A percentile compares a stretch with the other conserved stretches of the same genome.
Evolutionary conservation across 1,284 basidiomycete species (phyloP).

Genomic region (Peniophora sp.): DNA sequence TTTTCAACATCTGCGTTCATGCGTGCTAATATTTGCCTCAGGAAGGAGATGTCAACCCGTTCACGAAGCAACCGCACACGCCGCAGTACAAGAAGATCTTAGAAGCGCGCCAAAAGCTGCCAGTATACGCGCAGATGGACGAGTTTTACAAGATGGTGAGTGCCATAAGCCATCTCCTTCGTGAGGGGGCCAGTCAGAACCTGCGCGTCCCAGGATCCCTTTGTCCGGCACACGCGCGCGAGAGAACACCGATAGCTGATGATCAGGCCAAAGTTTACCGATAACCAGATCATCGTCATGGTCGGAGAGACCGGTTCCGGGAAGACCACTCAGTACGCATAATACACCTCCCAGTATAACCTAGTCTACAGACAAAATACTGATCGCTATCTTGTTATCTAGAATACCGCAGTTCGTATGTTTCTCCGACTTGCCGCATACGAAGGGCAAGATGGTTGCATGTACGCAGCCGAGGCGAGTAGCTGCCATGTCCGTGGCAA

Average conservation of each 20-base stretch:
- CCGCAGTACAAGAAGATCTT: conserved; percentile 84
- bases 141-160: conserved; percentile 82
- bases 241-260: conserved; percentile 24
- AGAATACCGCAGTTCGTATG: conserved; percentile 58
- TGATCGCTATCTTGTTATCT: not conserved
- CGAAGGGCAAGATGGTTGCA: conserved; percentile 85
- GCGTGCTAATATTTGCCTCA: conserved; percentile 19
- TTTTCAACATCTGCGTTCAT: not conserved
- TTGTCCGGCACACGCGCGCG: conserved; percentile 4
- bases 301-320: conserved; percentile 98
- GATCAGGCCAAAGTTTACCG: conserved; percentile 53
- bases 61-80: conserved; percentile 75
- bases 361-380: not conserved
- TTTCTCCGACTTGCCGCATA: conserved; percentile 87
- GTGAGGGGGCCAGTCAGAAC: conserved; percentile 29
- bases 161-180: conserved; percentile 13
- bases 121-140: conserved; percentile 90
- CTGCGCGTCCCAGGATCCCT: conserved; percentile 18
- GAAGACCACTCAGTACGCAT: conserved; percentile 89
- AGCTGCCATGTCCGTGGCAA: conserved; percentile 96
- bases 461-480: conserved; percentile 97
- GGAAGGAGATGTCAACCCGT: conserved; percentile 86
- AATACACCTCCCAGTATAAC: not conserved
- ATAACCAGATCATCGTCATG: conserved; percentile 91
- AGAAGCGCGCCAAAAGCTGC: conserved; percentile 78